Percentiles rank a stretch among this genome's conserved stretches.
These are phyloP conservation scores for Tetrahymena borealis DNA, from an alignment of 73 alveolate species.

Conservation along the genomic window DNA sequence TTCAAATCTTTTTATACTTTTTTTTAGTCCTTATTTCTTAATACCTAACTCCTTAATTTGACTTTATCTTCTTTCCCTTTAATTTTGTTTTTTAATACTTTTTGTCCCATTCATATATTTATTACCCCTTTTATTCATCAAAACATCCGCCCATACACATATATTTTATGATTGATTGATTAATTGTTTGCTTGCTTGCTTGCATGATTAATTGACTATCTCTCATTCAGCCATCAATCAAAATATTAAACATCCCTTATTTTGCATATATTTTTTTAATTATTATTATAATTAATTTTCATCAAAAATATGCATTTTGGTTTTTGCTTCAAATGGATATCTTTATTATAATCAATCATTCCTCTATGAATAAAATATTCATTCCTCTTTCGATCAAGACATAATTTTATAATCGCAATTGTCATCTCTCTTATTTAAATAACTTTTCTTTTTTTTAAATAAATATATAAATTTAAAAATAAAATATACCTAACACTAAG, in stretches of 20 bases:
- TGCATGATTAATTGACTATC: background rate
- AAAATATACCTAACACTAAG: no score
- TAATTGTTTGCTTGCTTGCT: no score
- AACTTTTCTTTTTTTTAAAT: no score
- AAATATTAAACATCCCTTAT: no score
- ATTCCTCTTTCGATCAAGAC: no score
- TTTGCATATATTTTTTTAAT: no score
- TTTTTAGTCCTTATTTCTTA: background rate
- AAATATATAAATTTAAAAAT: no score
- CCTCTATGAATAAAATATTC: no score
- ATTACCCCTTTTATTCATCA: background rate
- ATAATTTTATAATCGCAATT: no score
- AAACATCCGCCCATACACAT: background rate
- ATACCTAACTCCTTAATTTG: background rate
- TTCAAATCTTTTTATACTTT: background rate
- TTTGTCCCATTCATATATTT: background rate
- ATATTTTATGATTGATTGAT: no score
- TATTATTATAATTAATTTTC: no score
- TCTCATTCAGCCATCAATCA: background rate
- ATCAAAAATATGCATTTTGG: background rate
- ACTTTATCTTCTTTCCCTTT: background rate
- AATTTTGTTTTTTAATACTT: background rate
- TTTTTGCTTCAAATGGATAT: conserved; percentile 1
- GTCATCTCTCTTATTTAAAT: no score
- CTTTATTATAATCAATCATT: background rate